phyloP scores from a whole-genome alignment of 179 eudicot genomes.

The Heliamphora pulchella region DNA sequence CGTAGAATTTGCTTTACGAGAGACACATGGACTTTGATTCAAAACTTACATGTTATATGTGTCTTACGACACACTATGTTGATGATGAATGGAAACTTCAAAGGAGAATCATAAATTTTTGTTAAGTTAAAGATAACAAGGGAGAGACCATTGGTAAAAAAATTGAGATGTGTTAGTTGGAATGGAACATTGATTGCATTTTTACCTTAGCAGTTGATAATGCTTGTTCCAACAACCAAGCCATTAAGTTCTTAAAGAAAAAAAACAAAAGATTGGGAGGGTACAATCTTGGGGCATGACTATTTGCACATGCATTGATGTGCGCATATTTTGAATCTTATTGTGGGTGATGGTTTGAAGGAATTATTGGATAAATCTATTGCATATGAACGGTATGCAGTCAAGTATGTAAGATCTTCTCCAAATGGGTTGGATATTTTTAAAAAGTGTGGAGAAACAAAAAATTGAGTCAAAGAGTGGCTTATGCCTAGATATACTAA shows the following conservation, averaged over 20 bases:
- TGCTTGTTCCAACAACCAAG: too few relatives aligned
- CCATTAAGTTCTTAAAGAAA: too few relatives aligned
- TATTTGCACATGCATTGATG: too few relatives aligned
- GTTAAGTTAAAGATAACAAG: background rate
- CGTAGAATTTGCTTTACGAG: background rate
- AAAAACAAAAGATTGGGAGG: too few relatives aligned
- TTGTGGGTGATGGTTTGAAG: background rate
- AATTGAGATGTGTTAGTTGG: too few relatives aligned
- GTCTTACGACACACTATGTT: background rate
- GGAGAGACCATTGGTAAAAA: background rate
- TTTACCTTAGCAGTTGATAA: too few relatives aligned
- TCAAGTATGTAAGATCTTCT: background rate
- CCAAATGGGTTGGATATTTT: background rate
- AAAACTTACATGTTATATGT: background rate
- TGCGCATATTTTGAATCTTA: background rate
- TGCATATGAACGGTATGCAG: background rate
- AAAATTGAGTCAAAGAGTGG: background rate
- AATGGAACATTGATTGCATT: too few relatives aligned
- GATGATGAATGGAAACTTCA: background rate
- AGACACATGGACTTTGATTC: background rate
- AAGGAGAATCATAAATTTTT: background rate
- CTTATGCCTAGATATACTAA: background rate
- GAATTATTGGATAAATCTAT: too few relatives aligned
- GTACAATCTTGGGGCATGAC: too few relatives aligned
- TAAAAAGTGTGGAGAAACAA: background rate